Base-by-base conservation (phyloP, 495 filamentous ascomycete genomes). In the Aspergillus sparsus region DNA sequence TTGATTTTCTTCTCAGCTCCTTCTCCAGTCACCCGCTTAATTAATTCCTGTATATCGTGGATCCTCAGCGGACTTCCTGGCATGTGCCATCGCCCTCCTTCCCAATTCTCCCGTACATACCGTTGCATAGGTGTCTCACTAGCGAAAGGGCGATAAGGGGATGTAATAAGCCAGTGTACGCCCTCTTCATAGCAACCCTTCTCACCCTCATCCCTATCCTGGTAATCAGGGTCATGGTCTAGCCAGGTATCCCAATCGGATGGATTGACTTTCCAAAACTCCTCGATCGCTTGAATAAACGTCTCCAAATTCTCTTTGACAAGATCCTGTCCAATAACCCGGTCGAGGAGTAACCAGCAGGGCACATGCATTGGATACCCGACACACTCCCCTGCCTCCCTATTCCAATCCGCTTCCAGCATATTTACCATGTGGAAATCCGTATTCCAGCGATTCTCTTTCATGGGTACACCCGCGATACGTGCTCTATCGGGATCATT, bases 341-440 rank as follows among this genome's bases (percentile, higher is more conserved):
- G 60, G 36, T 42, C 37, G 1, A 54, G 13, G n/a, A 62, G 49
- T 33, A 62, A 7, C 54, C 60, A 62, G 27, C 55, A 62, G 32
- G 49, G 54, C 4, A 15, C 49, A 49, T 62, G 60, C 3, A 58
- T 49, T 1, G 60, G 39, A 35, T 53, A 54, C 2, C 60, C 60
- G 11, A 49, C 10, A 3, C 21, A 27, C 21, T 27, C 21, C 21
- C 21, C 21, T 1, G 21, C 21, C 21, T 27, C 21, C 21, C 44
- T 41, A 21, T 55, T 46, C 45, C 21, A 9, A 34, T 61, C 53
- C 5, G 1, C 5, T 32, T 13, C 46, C 8, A 62, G n/a, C 10
- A 62, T 11, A n/a, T 57, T 37, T 0, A n/a, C 53, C 46, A 62
- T 52, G 7, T 46, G 27, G 33, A 57, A 62, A 12, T n/a, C 9